Conservation (phyloP, 2,329 filamentous ascomycete species). For the Dactylellina haptotyla region DNA sequence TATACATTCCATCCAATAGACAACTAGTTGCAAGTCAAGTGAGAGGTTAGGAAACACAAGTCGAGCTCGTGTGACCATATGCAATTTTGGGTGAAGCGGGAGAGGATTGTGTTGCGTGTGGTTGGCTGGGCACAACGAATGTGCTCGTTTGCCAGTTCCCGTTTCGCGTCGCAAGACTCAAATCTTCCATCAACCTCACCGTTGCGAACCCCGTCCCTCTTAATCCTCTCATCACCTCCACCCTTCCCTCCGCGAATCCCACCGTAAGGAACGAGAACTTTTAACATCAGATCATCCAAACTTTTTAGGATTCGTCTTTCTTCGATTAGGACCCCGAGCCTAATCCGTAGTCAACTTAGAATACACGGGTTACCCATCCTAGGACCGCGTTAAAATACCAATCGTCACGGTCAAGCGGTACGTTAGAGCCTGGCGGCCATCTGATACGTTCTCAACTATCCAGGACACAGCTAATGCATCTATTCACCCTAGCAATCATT, state of each 20-base stretch:
- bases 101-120: slow-evolving; percentile 36
- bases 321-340: too few species aligned
- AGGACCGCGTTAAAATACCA: slow-evolving; percentile 18
- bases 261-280: not conserved
- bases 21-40: not conserved
- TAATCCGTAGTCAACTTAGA: too few species aligned
- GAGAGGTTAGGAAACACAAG: not conserved
- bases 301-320: not conserved
- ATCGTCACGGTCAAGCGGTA: slow-evolving; percentile 24
- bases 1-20: slow-evolving; percentile 3
- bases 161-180: slow-evolving; percentile 44
- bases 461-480: slow-evolving; percentile 2
- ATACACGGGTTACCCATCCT: too few species aligned
- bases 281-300: not conserved
- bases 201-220: not conserved
- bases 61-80: not conserved
- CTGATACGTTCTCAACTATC: not conserved
- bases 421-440: slow-evolving; percentile 1
- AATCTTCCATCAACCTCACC: slow-evolving; percentile 27
- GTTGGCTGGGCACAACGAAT: slow-evolving; percentile 34
- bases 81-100: not conserved
- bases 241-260: not conserved
- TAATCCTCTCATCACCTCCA: slow-evolving; percentile 3
- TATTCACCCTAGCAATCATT: too few species aligned
- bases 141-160: not conserved